Base-by-base conservation (phyloP, 1,284 basidiomycete species). In the Xerocomus nothofagi region DNA sequence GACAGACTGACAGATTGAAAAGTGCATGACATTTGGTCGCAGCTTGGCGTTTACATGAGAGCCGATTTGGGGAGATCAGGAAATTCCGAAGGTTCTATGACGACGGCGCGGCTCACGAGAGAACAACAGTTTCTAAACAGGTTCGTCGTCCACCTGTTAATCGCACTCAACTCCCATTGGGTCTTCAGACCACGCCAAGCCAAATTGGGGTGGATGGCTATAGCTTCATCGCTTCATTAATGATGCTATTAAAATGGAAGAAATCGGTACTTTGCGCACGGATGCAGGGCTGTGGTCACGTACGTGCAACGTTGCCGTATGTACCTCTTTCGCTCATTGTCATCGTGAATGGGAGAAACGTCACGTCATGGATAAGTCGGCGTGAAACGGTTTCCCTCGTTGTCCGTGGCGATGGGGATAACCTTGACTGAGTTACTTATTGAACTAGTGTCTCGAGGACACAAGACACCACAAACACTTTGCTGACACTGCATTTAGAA, bases 321-420 rank as follows among this genome's bases (percentile, higher is more conserved):
- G 39, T 33, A 18, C 39, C 46, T 33, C 40, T 42, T 60, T 43
- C 6, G 27, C 34, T 39, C 23, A n/a, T 32, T 37, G 38, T 27
- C 45, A 24, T 31, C 23, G 30, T 18, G 24, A 43, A 41, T 37
- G 32, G 37, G 27, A 44, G 21, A 5, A 15, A 2, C 4, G 24
- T 65, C 47, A 66, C 61, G 61, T 44, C 41, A 61, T 26, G 45
- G 53, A 62, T 64, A 66, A 62, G 59, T 62, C 33, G 63, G 59
- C 59, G 61, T 46, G 12, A 36, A 33, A n/a, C 18, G n/a, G 10
- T 45, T 64, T 51, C 59, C 63, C 29, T 53, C 40, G 33, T 47
- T 36, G 57, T 49, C 21, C 8, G 49, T 54, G 47, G 55, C 49
- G 32, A 15, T 47, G 46, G 37, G 24, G 47, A 47, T 47, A 63